These are phyloP conservation scores for Talaromyces sp. DNA, from an alignment of 2,329 filamentous ascomycete species.

Conservation along the genomic window DNA sequence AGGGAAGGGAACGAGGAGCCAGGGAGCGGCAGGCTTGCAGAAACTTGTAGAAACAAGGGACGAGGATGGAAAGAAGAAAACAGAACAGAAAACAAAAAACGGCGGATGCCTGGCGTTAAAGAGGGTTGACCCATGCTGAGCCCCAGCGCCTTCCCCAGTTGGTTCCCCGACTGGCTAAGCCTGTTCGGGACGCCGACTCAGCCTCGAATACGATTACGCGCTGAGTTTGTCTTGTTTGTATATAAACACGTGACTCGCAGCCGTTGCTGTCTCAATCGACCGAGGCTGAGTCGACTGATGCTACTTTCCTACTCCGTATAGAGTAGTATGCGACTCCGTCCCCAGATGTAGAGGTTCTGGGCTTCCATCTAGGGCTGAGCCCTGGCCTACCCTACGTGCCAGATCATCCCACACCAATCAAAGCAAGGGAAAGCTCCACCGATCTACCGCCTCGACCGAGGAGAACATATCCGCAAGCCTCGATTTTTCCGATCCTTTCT, in stretches of 20 bases:
- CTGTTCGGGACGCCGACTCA: slow-evolving; percentile 10
- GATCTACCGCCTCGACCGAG: background rate
- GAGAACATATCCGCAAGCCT: background rate
- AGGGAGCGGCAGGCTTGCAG: background rate
- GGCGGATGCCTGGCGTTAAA: background rate
- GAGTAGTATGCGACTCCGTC: too few relatives aligned
- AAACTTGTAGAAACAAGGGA: background rate
- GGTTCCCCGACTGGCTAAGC: slow-evolving; percentile 9
- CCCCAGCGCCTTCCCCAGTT: slow-evolving; percentile 7
- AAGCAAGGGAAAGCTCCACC: background rate
- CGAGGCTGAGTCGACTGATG: too few relatives aligned
- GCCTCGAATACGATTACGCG: background rate
- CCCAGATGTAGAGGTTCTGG: background rate
- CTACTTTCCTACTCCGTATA: too few relatives aligned
- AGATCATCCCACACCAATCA: background rate
- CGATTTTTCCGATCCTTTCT: background rate
- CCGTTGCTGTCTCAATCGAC: too few relatives aligned
- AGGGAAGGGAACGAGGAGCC: background rate
- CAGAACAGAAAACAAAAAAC: background rate
- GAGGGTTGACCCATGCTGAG: background rate
- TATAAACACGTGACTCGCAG: background rate
- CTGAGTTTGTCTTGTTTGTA: background rate
- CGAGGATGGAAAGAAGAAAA: background rate
- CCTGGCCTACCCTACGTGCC: background rate
- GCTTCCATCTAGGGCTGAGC: background rate